Percentiles rank a stretch among this genome's conserved stretches.
These are phyloP conservation scores for Verticillium dahliae DNA, from an alignment of 2,329 filamentous ascomycete genomes.

Conservation along the genomic window DNA sequence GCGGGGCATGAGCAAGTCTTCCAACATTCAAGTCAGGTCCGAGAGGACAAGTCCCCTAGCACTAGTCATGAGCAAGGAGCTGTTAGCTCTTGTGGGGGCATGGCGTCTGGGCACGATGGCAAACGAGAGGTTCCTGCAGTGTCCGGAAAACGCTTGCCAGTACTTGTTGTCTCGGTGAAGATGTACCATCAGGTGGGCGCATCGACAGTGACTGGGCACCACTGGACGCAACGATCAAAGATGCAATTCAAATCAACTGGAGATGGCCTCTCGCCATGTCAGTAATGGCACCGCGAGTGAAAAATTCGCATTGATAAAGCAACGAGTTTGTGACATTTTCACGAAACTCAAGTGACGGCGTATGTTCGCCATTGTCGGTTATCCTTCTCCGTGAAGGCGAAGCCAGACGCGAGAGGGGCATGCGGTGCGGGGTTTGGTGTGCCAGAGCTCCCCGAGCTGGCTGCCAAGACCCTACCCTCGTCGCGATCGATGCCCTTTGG, in stretches of 20 bases:
- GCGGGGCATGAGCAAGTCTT: too few relatives aligned
- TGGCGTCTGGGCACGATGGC: neutral
- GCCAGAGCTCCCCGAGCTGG: neutral
- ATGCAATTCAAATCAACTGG: too few relatives aligned
- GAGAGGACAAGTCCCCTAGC: neutral
- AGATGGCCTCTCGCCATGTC: neutral
- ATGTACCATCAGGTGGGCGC: neutral
- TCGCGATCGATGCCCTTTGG: neutral
- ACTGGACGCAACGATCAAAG: too few relatives aligned
- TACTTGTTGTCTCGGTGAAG: neutral
- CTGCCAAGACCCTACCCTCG: neutral
- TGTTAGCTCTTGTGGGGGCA: neutral
- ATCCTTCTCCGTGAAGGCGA: neutral
- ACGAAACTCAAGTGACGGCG: too few relatives aligned
- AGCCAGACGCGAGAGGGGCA: neutral
- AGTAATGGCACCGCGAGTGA: too few relatives aligned
- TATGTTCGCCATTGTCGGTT: neutral
- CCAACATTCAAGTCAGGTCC: neutral
- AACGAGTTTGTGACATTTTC: too few relatives aligned
- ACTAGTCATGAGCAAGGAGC: slow-evolving; percentile 1
- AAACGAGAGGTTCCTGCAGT: neutral
- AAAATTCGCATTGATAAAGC: too few relatives aligned
- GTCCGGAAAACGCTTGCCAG: slow-evolving; percentile 3
- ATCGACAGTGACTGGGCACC: too few relatives aligned
- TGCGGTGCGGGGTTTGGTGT: neutral